phyloP scores from a whole-genome alignment of 1,139 yeast genomes.

The Wickerhamiella infanticola region DNA sequence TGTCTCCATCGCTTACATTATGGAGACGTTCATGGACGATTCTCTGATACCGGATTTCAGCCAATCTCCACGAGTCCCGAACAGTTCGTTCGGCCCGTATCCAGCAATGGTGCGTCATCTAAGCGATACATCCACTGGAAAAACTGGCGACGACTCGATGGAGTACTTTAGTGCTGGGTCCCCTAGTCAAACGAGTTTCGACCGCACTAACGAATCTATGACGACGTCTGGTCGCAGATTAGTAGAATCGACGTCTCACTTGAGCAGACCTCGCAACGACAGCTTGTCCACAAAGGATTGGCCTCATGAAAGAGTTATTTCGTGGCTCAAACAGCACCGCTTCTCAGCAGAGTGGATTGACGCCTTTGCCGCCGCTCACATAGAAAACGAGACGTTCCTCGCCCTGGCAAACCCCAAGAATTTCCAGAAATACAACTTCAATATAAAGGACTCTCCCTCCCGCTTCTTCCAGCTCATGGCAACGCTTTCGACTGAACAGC shows the following conservation, averaged over 20 bases:
- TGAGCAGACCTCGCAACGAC: background rate
- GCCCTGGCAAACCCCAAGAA: conserved; percentile 55
- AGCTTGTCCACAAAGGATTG: conserved; percentile 30
- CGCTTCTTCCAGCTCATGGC: conserved; percentile 41
- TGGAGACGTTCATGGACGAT: conserved; percentile 11
- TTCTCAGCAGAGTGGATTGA: conserved; percentile 64
- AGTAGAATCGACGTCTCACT: background rate
- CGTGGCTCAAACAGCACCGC: conserved; percentile 52
- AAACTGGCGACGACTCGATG: conserved; percentile 6
- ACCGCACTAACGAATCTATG: background rate
- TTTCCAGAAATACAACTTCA: conserved; percentile 24
- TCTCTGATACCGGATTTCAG: conserved; percentile 10
- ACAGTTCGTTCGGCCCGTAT: conserved; percentile 12
- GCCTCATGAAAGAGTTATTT: conserved; percentile 49
- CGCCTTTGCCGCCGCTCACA: conserved; percentile 42
- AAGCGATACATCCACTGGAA: background rate
- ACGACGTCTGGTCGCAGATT: background rate
- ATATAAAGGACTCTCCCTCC: conserved; percentile 32
- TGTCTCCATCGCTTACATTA: background rate
- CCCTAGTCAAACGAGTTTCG: background rate
- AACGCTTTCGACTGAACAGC: conserved; percentile 20
- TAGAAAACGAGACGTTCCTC: conserved; percentile 50
- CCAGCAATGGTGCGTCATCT: conserved; percentile 8
- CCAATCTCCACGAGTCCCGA: conserved; percentile 10
- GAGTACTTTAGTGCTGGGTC: conserved; percentile 8